Evolutionary conservation across 345 rosid genomes (phyloP).

Genomic region (Gossypium bickii): DNA sequence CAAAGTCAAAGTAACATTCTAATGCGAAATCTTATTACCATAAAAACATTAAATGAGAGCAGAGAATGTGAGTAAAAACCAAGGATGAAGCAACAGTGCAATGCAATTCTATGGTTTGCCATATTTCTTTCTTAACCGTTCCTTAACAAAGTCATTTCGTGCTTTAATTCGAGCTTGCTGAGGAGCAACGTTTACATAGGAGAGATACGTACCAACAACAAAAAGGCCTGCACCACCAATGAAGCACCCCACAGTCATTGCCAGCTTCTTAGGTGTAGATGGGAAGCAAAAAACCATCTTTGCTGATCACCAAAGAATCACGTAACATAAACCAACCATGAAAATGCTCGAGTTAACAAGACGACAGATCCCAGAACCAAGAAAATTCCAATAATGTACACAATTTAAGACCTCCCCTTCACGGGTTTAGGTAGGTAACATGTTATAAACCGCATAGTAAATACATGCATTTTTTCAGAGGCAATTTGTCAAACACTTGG

Average conservation of each 20-base stretch:
- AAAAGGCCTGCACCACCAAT: conserved; percentile 51
- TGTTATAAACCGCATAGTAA: background rate
- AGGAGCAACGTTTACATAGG: conserved; percentile 52
- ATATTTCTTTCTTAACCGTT: conserved; percentile 48
- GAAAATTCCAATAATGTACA: background rate
- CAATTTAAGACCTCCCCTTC: background rate
- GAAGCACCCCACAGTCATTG: conserved; percentile 56
- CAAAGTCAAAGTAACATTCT: background rate
- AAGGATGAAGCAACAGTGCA: background rate
- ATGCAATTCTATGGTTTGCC: conserved; percentile 30
- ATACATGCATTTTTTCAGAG: background rate
- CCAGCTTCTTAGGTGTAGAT: conserved; percentile 58
- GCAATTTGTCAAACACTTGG: conserved; percentile 6
- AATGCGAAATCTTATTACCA: background rate
- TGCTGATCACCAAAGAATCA: background rate
- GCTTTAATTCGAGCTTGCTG: conserved; percentile 82
- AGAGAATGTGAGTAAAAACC: background rate
- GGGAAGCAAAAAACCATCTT: conserved; percentile 56
- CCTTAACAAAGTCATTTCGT: conserved; percentile 64
- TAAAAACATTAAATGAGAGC: background rate
- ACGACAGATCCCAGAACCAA: background rate
- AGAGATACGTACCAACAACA: conserved; percentile 41
- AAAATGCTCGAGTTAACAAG: background rate
- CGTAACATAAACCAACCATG: background rate
- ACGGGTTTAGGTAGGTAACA: background rate